These are phyloP conservation scores for Ophidiomyces ophidiicola DNA, from an alignment of 2,329 filamentous ascomycete genomes.

Conservation along the genomic window DNA sequence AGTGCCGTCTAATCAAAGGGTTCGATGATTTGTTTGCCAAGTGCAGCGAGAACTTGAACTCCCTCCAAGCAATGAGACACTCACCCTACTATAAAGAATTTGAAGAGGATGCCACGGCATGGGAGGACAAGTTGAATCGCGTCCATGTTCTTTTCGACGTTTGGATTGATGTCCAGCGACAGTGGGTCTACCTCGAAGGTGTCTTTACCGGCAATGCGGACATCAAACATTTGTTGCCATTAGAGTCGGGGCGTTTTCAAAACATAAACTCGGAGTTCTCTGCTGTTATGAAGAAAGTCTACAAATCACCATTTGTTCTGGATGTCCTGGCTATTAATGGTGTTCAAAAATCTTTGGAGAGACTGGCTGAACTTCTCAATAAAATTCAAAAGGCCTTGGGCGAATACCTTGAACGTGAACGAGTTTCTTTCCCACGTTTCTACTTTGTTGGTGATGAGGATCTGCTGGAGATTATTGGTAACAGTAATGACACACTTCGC, in stretches of 20 bases:
- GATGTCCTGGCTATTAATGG: conserved; percentile 93
- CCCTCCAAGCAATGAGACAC: conserved; percentile 94
- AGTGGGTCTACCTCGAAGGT: conserved; percentile 98
- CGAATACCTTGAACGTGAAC: conserved; percentile 95
- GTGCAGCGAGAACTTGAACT: conserved; percentile 96
- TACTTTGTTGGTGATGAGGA: conserved; percentile 99
- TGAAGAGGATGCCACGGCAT: conserved; percentile 87
- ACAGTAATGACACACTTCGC: conserved; percentile 91
- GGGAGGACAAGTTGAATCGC: conserved; percentile 96
- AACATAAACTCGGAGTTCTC: conserved; percentile 99
- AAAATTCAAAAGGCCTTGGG: conserved; percentile 98
- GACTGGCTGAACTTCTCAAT: conserved; percentile 90
- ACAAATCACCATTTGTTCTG: conserved; percentile 87
- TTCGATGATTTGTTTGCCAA: conserved; percentile 98
- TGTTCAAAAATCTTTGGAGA: conserved; percentile 89
- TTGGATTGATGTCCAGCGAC: conserved; percentile 99
- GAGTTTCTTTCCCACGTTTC: conserved; percentile 94
- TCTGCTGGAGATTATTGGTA: conserved; percentile 95
- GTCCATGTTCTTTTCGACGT: conserved; percentile 97
- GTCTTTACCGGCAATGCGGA: conserved; percentile 98
- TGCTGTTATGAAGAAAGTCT: conserved; percentile 98
- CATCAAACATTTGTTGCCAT: conserved; percentile 93
- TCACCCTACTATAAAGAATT: conserved; percentile 99
- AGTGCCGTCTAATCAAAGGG: conserved; percentile 89
- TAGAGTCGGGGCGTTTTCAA: conserved; percentile 92